Percentiles rank a stretch among this genome's conserved stretches.
Evolutionary conservation across 805 yeast genomes (phyloP).

Genomic region (Diddensiella caesifluorescens): DNA sequence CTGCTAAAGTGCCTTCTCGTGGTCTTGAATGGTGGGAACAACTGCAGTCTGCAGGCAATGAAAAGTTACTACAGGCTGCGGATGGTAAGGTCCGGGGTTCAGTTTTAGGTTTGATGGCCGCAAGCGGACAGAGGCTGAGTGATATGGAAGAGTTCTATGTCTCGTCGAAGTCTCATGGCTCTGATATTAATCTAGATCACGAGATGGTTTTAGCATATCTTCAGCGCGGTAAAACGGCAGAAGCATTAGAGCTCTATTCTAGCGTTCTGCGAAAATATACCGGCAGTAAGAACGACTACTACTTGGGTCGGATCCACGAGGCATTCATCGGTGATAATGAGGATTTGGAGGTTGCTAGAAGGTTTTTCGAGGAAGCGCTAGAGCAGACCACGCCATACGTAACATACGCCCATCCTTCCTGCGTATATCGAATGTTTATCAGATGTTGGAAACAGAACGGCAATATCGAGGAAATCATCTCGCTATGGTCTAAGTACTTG

Average conservation of each 20-base stretch:
- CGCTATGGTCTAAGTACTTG: slow-evolving; percentile 39
- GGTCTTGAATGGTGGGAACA: slow-evolving; percentile 18
- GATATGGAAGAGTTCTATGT: slow-evolving; percentile 20
- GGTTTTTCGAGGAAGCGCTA: slow-evolving; percentile 69
- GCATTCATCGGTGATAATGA: slow-evolving; percentile 73
- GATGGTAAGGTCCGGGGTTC: slow-evolving; percentile 21
- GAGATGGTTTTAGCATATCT: slow-evolving; percentile 74
- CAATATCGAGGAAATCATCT: slow-evolving; percentile 60
- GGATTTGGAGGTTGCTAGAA: slow-evolving; percentile 64
- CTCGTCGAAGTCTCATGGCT: neutral
- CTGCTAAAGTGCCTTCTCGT: slow-evolving; percentile 15
- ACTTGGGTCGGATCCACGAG: slow-evolving; percentile 62
- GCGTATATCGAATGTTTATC: slow-evolving; percentile 60
- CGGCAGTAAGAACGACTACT: slow-evolving; percentile 29
- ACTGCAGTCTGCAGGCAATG: slow-evolving; percentile 8
- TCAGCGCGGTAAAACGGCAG: slow-evolving; percentile 55
- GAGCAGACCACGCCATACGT: slow-evolving; percentile 65
- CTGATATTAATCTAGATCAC: slow-evolving; percentile 43
- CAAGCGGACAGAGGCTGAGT: slow-evolving; percentile 17
- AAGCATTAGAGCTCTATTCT: slow-evolving; percentile 58
- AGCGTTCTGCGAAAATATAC: slow-evolving; percentile 36
- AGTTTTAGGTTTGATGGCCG: slow-evolving; percentile 18
- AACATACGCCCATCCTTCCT: slow-evolving; percentile 67
- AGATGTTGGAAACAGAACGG: slow-evolving; percentile 38
- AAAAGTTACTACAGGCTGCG: slow-evolving; percentile 2